phyloP scores from a whole-genome alignment of 345 rosid species.

The Barbarea vulgaris region DNA sequence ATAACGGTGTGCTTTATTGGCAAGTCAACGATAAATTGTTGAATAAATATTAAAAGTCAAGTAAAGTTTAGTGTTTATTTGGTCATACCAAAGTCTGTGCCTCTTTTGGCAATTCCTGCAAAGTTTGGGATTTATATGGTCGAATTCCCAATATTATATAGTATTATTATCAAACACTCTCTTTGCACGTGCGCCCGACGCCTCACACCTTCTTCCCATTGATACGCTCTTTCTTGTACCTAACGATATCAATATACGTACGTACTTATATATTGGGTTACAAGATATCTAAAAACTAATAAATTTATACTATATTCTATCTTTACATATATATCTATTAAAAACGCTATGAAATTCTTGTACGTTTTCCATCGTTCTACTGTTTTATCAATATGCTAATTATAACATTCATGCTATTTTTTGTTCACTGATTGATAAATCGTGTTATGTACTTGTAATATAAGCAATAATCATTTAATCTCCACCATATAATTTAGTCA shows the following conservation, averaged over 20 bases:
- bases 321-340: neutral
- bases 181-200: conserved; percentile 52
- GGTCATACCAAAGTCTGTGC: too few species aligned
- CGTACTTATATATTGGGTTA: neutral
- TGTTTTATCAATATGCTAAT: neutral
- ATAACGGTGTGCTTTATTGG: too few species aligned
- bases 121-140: too few species aligned
- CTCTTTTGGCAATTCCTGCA: too few species aligned
- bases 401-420: neutral
- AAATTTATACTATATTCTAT: neutral
- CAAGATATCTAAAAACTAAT: neutral
- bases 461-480: neutral
- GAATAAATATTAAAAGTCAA: too few species aligned
- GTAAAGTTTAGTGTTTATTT: too few species aligned
- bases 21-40: too few species aligned
- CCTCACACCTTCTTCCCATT: conserved; percentile 43
- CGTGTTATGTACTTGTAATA: neutral
- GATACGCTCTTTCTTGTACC: conserved; percentile 36
- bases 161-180: conserved; percentile 36
- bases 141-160: too few species aligned
- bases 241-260: conserved; percentile 46
- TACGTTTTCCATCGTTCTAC: neutral
- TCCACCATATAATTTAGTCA: neutral
- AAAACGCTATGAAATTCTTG: neutral
- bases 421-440: neutral